A percentile compares a stretch with the other conserved stretches of the same genome.
Evolutionary conservation across 208 protist genomes (phyloP).

Genomic region (Wallacemonas collosoma): DNA sequence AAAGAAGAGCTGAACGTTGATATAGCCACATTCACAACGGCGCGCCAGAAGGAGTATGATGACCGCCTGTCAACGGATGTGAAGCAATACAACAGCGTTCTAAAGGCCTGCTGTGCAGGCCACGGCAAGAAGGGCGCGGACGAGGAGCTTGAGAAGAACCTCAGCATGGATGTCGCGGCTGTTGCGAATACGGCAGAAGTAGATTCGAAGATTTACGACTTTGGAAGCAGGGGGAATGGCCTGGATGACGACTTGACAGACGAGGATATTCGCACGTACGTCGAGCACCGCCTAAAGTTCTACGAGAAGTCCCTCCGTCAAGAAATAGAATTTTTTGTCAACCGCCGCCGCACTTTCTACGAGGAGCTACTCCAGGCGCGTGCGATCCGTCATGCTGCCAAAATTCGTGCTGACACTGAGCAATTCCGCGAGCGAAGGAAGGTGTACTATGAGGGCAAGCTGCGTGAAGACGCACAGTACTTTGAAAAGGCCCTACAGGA

Average conservation of each 20-base stretch:
- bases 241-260: constrained; percentile 41
- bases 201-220: constrained; percentile 32
- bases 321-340: constrained; percentile 39
- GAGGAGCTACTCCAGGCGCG: constrained; percentile 53
- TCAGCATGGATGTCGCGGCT: constrained; percentile 25
- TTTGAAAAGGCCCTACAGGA: constrained; percentile 47
- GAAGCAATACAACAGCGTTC: constrained; percentile 39
- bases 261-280: constrained; percentile 47
- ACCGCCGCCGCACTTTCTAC: constrained; percentile 43
- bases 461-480: constrained; percentile 35
- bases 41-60: constrained; percentile 39
- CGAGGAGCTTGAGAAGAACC: constrained; percentile 25
- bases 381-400: constrained; percentile 41
- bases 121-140: constrained; percentile 12
- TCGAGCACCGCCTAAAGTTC: constrained; percentile 41
- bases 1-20: constrained; percentile 41
- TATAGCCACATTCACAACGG: constrained; percentile 36
- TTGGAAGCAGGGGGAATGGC: constrained; percentile 20
- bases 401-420: constrained; percentile 47
- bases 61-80: constrained; percentile 34
- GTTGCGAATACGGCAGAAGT: constrained; percentile 31
- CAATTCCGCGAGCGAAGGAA: constrained; percentile 33
- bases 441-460: constrained; percentile 37
- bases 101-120: constrained; percentile 29
- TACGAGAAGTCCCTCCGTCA: constrained; percentile 49